A percentile compares a stretch with the other conserved stretches of the same genome.
Conservation (phyloP, 2,329 filamentous ascomycete species). For the Trichophaea hybrida region DNA sequence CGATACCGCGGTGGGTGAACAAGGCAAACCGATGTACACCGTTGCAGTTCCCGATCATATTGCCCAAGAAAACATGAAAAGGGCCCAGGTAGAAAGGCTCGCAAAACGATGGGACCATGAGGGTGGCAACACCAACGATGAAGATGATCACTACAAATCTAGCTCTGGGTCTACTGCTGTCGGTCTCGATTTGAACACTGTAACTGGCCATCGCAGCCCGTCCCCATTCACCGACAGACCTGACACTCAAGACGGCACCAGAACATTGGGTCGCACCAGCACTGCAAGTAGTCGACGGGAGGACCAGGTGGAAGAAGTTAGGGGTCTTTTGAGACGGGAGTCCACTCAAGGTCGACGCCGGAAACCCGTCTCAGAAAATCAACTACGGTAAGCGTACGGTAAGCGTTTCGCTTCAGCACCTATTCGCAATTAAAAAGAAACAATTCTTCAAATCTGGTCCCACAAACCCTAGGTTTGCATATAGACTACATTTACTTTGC, state of each 20-base stretch:
- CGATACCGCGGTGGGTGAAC: conserved; percentile 37
- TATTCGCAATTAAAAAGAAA: no score
- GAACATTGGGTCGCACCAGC: conserved; percentile 4
- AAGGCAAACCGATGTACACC: conserved; percentile 64
- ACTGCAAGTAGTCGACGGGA: conserved; percentile 7
- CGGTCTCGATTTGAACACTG: conserved; percentile 4
- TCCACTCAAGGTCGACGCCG: conserved; percentile 12
- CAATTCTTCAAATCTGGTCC: no score
- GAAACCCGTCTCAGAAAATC: background rate
- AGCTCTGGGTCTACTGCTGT: background rate
- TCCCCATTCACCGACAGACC: background rate
- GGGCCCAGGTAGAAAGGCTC: conserved; percentile 46
- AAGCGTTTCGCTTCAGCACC: background rate
- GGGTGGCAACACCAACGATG: conserved; percentile 10
- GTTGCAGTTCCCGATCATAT: conserved; percentile 58
- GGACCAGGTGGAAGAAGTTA: conserved; percentile 14
- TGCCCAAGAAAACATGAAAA: conserved; percentile 49
- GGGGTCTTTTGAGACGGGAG: conserved; percentile 12
- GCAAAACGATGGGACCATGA: conserved; percentile 37
- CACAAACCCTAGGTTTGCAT: no score
- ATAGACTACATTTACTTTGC: no score
- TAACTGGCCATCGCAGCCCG: background rate
- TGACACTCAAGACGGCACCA: background rate
- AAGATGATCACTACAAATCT: background rate
- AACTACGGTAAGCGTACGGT: background rate